These are phyloP conservation scores for Pseudozyma thailandica DNA, from an alignment of 1,284 basidiomycete species.

Conservation along the genomic window DNA sequence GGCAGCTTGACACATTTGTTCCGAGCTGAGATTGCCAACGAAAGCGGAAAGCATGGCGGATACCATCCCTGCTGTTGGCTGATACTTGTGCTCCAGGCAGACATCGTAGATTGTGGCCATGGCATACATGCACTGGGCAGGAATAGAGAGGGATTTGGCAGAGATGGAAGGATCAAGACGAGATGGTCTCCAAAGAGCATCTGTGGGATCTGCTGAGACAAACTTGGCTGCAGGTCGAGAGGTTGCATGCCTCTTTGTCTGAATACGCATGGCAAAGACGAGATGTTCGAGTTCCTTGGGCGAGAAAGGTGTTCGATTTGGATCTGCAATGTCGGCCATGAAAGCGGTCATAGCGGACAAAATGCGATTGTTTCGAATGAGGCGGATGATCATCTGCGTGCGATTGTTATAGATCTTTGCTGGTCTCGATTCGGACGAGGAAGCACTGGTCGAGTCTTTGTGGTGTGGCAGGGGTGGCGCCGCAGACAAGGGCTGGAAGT, in stretches of 20 bases:
- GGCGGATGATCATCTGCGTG: conserved; percentile 24
- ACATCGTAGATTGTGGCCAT: conserved; percentile 42
- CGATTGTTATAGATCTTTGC: conserved; percentile 10
- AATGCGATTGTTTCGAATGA: conserved; percentile 36
- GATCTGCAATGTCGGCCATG: conserved; percentile 13
- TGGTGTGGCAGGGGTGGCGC: not conserved
- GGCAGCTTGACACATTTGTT: conserved; percentile 17
- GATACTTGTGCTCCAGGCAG: conserved; percentile 6
- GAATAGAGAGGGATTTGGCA: conserved; percentile 28
- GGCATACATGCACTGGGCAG: conserved; percentile 41
- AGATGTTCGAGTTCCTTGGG: conserved; percentile 19
- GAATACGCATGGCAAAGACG: conserved; percentile 25
- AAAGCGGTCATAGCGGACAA: conserved; percentile 45
- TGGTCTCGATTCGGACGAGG: not conserved
- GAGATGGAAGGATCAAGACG: conserved; percentile 22
- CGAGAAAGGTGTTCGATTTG: conserved; percentile 19
- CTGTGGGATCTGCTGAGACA: not conserved
- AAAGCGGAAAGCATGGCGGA: conserved; percentile 36
- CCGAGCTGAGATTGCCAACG: conserved; percentile 2
- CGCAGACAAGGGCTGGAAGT: not conserved
- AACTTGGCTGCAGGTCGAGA: conserved; percentile 20
- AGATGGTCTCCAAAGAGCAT: conserved; percentile 26
- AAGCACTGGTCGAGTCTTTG: not conserved
- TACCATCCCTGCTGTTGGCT: conserved; percentile 25
- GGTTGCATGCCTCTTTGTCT: conserved; percentile 15